Percentiles rank a stretch among this genome's conserved stretches.
Conservation (phyloP, 352 stramenopile genomes). For the Blastocystis sp. region DNA sequence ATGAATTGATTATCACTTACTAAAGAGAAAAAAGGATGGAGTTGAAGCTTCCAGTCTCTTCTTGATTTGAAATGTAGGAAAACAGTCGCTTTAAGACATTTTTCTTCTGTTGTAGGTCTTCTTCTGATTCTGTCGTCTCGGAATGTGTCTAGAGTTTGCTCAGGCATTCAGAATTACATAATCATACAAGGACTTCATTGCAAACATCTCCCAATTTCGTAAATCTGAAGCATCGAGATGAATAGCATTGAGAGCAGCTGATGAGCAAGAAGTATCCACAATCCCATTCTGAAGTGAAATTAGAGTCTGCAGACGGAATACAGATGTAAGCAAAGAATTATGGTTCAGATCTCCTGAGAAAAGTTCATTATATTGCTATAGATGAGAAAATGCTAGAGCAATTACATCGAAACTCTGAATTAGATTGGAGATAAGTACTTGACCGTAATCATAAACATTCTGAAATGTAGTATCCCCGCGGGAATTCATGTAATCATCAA, state of each 20-base stretch:
- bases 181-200: neutral
- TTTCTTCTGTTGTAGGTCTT: neutral
- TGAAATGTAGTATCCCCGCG: neutral
- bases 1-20: neutral
- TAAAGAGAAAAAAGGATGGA: conserved; percentile 18
- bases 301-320: neutral
- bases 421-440: neutral
- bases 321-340: neutral
- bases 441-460: neutral
- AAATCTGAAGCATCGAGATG: conserved; percentile 5
- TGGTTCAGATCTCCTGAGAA: neutral
- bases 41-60: neutral
- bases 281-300: neutral
- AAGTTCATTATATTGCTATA: neutral
- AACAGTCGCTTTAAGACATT: conserved; percentile 7
- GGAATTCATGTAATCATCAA: neutral
- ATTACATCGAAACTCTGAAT: neutral
- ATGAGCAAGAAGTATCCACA: no score
- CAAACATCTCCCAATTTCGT: conserved; percentile 8
- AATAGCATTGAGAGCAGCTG: neutral
- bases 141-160: neutral
- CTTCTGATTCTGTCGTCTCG: neutral
- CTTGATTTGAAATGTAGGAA: neutral
- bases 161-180: neutral
- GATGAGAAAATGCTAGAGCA: neutral